Base-by-base conservation (phyloP, 129 eudicot genomes). In the Arctium lappa region DNA sequence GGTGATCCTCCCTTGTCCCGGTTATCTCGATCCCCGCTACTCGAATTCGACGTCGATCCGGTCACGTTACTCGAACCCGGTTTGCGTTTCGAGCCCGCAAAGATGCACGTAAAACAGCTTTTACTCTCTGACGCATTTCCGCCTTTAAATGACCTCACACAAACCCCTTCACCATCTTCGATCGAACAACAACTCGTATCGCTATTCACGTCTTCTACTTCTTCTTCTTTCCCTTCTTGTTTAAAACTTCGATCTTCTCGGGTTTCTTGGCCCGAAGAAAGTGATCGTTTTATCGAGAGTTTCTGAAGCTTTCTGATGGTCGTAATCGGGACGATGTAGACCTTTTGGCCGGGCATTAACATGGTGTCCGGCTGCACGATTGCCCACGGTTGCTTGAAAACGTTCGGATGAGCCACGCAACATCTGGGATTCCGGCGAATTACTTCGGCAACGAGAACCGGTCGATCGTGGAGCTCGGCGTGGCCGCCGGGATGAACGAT, bases 401-500 rank as follows among this genome's bases (percentile, higher is more conserved):
- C 88, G 75, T 87, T 86, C 2, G 94, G 90, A 72, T 92, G 89
- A 2, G 90, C 90, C 38, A 92, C 88, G 2, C 93, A 89, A 56
- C 91, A 90, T 79, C 77, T 89, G 2, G 97, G 97, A 81, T 92
- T 89, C 6, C 90, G 82, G 12, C 70, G 85, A 16, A 92, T 83
- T 38, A 92, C 75, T 9, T 90, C 97, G 12, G 91, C 72, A 0
- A 86, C 97, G 18, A 78, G 71, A 62, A 92, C 78, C 0, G 94
- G 97, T 40, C 87, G 81, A 18, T 92, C 93, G 42, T 92, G 92
- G 29, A 92, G 90, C 86, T 92, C 94, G 2, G 91, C 87, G 12
- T 87, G 97, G 3, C 97, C 94, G 1, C 97, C 97, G 0, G 90
- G 94, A 36, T 92, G 93, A 60, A 90, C 93, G 69, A 92, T 86